phyloP scores from a whole-genome alignment of 2,329 filamentous ascomycete genomes.

The Fusarium sp. region DNA sequence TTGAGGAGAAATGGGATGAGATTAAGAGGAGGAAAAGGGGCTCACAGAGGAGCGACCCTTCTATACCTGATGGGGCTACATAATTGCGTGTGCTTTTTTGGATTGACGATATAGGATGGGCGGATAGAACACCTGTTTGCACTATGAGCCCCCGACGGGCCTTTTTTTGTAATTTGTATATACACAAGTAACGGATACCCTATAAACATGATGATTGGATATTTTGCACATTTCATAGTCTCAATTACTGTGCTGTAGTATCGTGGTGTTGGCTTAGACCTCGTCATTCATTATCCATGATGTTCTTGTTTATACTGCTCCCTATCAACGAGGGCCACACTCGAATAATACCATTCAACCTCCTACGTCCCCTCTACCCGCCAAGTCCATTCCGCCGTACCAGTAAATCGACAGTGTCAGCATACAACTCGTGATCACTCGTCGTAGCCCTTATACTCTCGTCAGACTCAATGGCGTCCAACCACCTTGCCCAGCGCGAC shows the following conservation, averaged over 20 bases:
- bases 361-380: background rate
- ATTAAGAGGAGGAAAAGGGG: slow-evolving; percentile 51
- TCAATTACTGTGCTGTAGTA: background rate
- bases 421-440: slow-evolving; percentile 67
- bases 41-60: slow-evolving; percentile 39
- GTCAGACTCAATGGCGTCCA: slow-evolving; percentile 75
- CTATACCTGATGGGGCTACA: slow-evolving; percentile 38
- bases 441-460: slow-evolving; percentile 74
- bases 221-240: background rate
- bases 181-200: slow-evolving; percentile 20
- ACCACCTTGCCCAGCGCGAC: slow-evolving; percentile 76
- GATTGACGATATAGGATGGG: background rate
- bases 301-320: background rate
- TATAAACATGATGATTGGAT: slow-evolving; percentile 9
- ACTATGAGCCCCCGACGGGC: slow-evolving; percentile 5
- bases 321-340: background rate
- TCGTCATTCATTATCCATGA: background rate
- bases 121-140: slow-evolving; percentile 6
- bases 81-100: slow-evolving; percentile 1
- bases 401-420: slow-evolving; percentile 70
- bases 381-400: slow-evolving; percentile 2
- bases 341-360: background rate
- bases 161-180: slow-evolving; percentile 11
- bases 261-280: background rate
- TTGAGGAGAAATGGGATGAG: slow-evolving; percentile 58